Evolutionary conservation across 495 filamentous ascomycete genomes (phyloP), one percentile per base, ranked within the genome.

Genomic region (Melanomma pulvis-pyrius): DNA sequence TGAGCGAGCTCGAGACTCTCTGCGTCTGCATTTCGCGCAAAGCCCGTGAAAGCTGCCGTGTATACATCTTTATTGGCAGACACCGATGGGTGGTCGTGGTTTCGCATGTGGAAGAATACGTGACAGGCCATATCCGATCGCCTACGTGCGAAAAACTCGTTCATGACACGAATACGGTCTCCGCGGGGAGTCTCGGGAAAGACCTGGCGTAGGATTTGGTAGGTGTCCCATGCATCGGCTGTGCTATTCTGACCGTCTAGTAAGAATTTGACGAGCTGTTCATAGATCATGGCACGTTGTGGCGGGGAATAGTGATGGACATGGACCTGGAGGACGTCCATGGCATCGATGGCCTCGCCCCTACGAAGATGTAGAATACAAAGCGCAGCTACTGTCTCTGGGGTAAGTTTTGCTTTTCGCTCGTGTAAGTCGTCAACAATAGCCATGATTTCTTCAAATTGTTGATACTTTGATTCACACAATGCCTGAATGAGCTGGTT

Each of bases 91-190:
- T 83, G 79, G 26, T 80, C 79, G 34, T 89, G 85, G 26, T 86
- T 80, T 13, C 90, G 88, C 92, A 97, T 96, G 75, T 97, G 91
- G 26, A 90, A 88, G 74, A 98, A 97, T 53, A 94, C 84, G 63
- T 92, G 79, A 34, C 83, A 86, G 0, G 90, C 94, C 82, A 97
- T 89, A 67, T 97, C 92, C 6, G 88, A 82, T 17, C 91, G 85
- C 30, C 81, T 77, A 30, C 92, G 88, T 6, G 81, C 79, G 73
- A 96, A 98, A 79, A 98, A 96, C 34, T 82, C 79, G 19, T 86
- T 80, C 92, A 98, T 97, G 47, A 97, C 80, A 19, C 82, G 76
- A 3, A 86, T 86, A 22, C 93, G 88, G 46, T 82, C 79, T 15
- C 76, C 76, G 0, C 83, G 79, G 1, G 81, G 76, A 0, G 85